These are phyloP conservation scores for Paspalum vaginatum DNA, from an alignment of 176 grass and related monocot species.

Conservation along the genomic window DNA sequence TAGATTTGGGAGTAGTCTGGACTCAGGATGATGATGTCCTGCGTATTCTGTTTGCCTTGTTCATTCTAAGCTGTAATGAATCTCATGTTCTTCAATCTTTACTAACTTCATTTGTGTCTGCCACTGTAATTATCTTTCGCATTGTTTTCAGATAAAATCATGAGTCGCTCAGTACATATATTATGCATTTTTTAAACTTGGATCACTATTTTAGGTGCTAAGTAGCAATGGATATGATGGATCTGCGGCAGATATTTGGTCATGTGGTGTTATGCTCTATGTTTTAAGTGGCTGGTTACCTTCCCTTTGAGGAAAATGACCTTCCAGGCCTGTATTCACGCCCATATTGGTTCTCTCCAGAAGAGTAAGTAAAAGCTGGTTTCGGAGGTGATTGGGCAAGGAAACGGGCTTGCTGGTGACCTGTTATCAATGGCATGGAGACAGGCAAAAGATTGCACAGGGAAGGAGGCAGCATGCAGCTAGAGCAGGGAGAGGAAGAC, in stretches of 20 bases:
- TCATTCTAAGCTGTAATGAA: conserved; percentile 15
- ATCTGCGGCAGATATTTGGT: conserved; percentile 94
- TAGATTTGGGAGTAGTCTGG: no score
- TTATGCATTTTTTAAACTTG: conserved; percentile 27
- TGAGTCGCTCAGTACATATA: neutral
- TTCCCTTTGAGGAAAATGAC: conserved; percentile 88
- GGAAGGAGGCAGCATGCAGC: no score
- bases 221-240: conserved; percentile 78
- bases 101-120: neutral
- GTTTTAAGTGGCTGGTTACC: conserved; percentile 97
- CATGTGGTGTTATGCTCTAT: conserved; percentile 94
- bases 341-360: conserved; percentile 82
- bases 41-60: neutral
- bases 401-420: neutral
- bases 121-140: neutral
- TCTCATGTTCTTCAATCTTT: neutral
- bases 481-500: no score
- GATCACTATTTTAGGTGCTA: conserved; percentile 66
- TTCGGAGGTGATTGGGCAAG: conserved; percentile 70
- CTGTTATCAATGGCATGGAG: no score
- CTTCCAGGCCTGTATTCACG: conserved; percentile 84
- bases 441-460: no score
- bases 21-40: no score
- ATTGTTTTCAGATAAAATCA: neutral
- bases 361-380: conserved; percentile 71